These are phyloP conservation scores for Sanghuangporus sanghuang DNA, from an alignment of 1,284 basidiomycete species.

Conservation along the genomic window DNA sequence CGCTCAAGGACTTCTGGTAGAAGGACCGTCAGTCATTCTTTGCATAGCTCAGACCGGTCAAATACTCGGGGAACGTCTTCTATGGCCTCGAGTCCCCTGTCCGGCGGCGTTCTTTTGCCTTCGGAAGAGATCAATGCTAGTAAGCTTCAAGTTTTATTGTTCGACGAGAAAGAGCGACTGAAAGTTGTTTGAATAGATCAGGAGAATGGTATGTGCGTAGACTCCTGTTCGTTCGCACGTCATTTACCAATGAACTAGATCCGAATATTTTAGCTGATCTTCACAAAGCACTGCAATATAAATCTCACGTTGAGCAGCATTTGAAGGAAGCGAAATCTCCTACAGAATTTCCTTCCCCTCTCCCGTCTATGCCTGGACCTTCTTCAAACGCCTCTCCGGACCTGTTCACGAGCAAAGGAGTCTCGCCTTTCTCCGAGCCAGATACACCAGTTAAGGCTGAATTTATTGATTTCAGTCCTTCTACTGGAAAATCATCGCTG, in stretches of 20 bases:
- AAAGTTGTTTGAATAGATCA: background rate
- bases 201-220: conserved; percentile 21
- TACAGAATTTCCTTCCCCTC: conserved; percentile 29
- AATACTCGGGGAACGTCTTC: conserved; percentile 2
- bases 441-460: conserved; percentile 33
- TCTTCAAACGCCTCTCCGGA: conserved; percentile 29
- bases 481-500: conserved; percentile 37
- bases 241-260: conserved; percentile 6
- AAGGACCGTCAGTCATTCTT: conserved; percentile 5
- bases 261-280: conserved; percentile 18
- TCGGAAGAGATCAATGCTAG: conserved; percentile 2
- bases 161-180: background rate
- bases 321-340: conserved; percentile 22
- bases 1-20: background rate
- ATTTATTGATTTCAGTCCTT: conserved; percentile 65
- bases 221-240: background rate
- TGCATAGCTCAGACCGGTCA: background rate
- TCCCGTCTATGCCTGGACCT: conserved; percentile 18
- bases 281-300: conserved; percentile 16
- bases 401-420: conserved; percentile 26
- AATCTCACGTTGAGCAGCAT: conserved; percentile 16
- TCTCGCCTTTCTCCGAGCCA: conserved; percentile 14
- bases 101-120: conserved; percentile 2
- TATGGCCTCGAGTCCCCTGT: conserved; percentile 12
- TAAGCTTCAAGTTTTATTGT: background rate